These are phyloP conservation scores for Umbelopsis isabellina DNA, from an alignment of 192 early-diverging fungal genomes.

Conservation along the genomic window DNA sequence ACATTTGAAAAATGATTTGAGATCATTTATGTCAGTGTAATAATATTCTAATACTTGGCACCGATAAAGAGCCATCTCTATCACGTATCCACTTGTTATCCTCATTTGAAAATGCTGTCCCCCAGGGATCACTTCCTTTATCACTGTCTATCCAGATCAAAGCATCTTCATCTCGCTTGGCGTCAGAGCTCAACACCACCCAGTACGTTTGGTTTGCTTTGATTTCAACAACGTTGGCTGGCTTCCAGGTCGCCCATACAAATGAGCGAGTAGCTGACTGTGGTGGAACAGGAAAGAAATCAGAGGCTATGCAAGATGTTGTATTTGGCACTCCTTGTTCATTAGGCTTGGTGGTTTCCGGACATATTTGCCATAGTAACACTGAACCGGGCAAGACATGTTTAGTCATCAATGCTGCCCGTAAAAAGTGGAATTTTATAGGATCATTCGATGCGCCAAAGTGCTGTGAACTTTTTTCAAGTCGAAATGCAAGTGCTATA, in stretches of 20 bases:
- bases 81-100: not conserved
- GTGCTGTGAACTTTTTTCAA: not conserved
- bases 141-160: slow-evolving; percentile 8
- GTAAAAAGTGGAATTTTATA: not conserved
- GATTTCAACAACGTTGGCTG: not conserved
- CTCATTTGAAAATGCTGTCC: slow-evolving; percentile 6
- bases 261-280: not conserved
- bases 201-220: not conserved
- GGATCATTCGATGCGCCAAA: not conserved
- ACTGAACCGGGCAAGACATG: not conserved
- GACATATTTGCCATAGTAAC: slow-evolving; percentile 7
- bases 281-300: not conserved
- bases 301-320: not conserved
- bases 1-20: too few species aligned
- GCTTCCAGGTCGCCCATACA: slow-evolving; percentile 2
- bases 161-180: not conserved
- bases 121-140: slow-evolving; percentile 10
- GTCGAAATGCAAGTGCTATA: slow-evolving; percentile 1
- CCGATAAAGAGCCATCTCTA: slow-evolving; percentile 1
- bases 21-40: too few species aligned
- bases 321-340: not conserved
- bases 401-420: slow-evolving; percentile 9
- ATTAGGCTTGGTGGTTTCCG: not conserved
- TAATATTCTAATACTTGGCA: not conserved
- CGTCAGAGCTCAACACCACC: slow-evolving; percentile 1